Base-by-base conservation (phyloP, 345 rosid genomes). In the Populus alba region DNA sequence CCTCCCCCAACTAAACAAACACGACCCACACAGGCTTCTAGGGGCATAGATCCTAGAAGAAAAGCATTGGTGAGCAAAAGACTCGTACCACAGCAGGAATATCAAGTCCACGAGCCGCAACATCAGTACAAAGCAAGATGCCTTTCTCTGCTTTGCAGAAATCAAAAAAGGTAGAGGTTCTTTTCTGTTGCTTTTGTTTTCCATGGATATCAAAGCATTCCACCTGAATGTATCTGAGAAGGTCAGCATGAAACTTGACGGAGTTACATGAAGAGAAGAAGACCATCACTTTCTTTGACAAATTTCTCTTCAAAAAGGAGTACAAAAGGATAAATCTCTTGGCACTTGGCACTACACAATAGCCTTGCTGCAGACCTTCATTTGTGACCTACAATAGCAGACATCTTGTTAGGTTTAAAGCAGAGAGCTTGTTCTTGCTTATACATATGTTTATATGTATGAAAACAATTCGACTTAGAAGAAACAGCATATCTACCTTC, bases 231-330 rank as follows among this genome's bases (percentile, higher is more conserved):
- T 89, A 89, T 83, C 88, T 89, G 71, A 96, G 91, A 82, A 97
- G 95, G 22, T 92, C 98, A 3, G 94, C 83, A 81, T 97, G 98
- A 74, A 87, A 97, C 72, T 90, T 91, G 80, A 94, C 98, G 0
- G 99, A 97, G 81, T 92, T 91, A 86, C 99, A 94, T n/a, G 99
- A 94, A 6, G 99, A 97, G 86, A 97, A 94, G 86, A 97, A 97
- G 72, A 97, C 98, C 98, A 97, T 92, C 80, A 94, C 92, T 86
- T 97, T 97, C 88, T 97, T 97, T 29, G 89, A 90, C 66, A 82
- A 84, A 71, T 92, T 92, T 88, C 97, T 91, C 88, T 91, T 97
- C 89, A 97, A 77, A 82, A 97, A 97, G 22, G 99, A 91, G 79
- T 92, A 91, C 12, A 97, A 85, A 79, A 97, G 95, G 62, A 92